A percentile compares a stretch with the other conserved stretches of the same genome.
phyloP scores from a whole-genome alignment of 1,139 yeast species.

The Debaryomycetaceae sp. region DNA sequence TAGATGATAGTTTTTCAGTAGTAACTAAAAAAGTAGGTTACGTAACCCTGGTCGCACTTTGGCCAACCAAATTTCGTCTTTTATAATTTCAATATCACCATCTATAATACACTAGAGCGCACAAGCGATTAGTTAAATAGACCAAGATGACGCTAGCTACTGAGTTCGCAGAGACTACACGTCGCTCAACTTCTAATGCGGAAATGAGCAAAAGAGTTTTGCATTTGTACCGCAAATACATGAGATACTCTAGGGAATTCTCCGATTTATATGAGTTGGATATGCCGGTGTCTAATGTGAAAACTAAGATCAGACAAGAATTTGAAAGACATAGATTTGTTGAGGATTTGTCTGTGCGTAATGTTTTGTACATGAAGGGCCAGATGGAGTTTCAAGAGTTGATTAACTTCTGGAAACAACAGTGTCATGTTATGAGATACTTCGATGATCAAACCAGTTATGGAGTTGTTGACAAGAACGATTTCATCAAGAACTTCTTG shows the following conservation, averaged over 20 bases:
- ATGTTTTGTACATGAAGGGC: constrained; percentile 74
- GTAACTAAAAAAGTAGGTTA: constrained; percentile 1
- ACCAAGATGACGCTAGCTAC: constrained; percentile 63
- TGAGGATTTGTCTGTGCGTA: constrained; percentile 59
- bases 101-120: background rate
- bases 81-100: constrained; percentile 9
- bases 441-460: constrained; percentile 65
- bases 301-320: constrained; percentile 85
- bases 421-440: constrained; percentile 79
- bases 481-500: constrained; percentile 70
- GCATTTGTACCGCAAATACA: constrained; percentile 68
- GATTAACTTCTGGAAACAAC: constrained; percentile 89
- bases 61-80: constrained; percentile 29
- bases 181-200: constrained; percentile 56
- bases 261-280: constrained; percentile 75
- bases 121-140: background rate
- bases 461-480: constrained; percentile 46
- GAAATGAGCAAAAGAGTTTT: constrained; percentile 67
- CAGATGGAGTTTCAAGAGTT: constrained; percentile 91
- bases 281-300: constrained; percentile 76
- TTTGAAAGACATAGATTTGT: constrained; percentile 82
- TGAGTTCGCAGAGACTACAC: constrained; percentile 81
- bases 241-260: constrained; percentile 61
- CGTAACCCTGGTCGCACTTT: constrained; percentile 2
- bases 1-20: constrained; percentile 1